Base-by-base conservation (phyloP, 495 filamentous ascomycete genomes). In the Aspergillus ellipticus region DNA sequence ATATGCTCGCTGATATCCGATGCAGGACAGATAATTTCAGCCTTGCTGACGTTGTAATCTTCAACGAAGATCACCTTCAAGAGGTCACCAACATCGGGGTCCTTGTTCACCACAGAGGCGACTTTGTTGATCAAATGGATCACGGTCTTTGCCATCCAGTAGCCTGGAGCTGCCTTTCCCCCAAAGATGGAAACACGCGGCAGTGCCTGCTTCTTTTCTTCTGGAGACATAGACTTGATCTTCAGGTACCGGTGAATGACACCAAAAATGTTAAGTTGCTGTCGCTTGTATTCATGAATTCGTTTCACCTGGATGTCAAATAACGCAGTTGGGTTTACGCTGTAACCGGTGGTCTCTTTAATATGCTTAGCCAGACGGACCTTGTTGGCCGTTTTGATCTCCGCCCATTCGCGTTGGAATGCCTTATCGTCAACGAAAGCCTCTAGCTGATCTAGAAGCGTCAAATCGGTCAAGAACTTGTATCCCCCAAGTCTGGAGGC, bases 131-230 rank as follows among this genome's bases (percentile, higher is more conserved):
- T 88, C 48, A 98, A 82, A 68, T 97, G 92, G 56, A 98, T 98
- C 58, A 98, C 89, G 7, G 93, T 93, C 82, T 98, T 98, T 17
- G 94, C 94, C 94, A 98, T 98, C 95, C 95, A 98, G 76, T 98
- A 98, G 3, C 94, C 94, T 2, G 94, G 94, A 0, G 94, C 94
- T 17, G 94, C 94, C 73, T 98, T 98, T 54, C 94, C 94, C 59
- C 95, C 94, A 67, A 98, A 96, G 73, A 98, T 95, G 28, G 90
- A 95, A 15, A 97, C 94, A 42, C 93, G 85, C n/a, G 93, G 91
- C 13, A 86, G 83, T 55, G 90, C 79, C 69, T 96, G 94, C 80
- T 96, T 92, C 55, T 85, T 83, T 66, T 96, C 87, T 65, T 90
- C 90, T 1, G 90, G 74, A 21, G 80, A 83, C 86, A 96, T 85